Percentiles rank a stretch among this genome's conserved stretches.
Evolutionary conservation across 23 red algal genomes (phyloP).

Genomic region (Gracilaria gracilis): DNA sequence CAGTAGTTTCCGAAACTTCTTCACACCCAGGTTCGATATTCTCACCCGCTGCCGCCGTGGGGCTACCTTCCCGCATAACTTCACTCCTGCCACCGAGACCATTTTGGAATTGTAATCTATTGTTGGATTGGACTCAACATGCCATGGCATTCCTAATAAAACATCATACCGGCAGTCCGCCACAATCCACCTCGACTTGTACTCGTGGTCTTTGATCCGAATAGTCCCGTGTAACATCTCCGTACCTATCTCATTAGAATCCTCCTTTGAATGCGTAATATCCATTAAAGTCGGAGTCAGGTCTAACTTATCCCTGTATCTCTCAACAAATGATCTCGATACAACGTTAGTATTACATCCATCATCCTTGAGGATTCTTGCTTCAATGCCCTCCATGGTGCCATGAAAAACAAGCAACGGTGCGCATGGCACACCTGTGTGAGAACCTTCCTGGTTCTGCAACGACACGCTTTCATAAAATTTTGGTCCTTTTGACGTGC

Average conservation of each 20-base stretch:
- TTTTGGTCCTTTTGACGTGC: background rate
- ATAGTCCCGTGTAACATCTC: background rate
- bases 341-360: slow-evolving; percentile 44
- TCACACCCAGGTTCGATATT: too few relatives aligned
- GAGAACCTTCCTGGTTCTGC: background rate
- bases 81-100: background rate
- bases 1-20: background rate
- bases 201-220: background rate
- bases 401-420: background rate
- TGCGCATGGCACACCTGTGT: background rate
- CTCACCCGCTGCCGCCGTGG: too few relatives aligned
- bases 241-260: background rate
- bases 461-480: background rate
- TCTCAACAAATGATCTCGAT: background rate
- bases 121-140: background rate
- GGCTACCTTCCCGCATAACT: background rate
- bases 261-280: slow-evolving; percentile 15
- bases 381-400: background rate
- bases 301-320: background rate
- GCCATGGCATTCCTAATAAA: slow-evolving; percentile 30
- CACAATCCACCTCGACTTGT: background rate
- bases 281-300: background rate
- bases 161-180: slow-evolving; percentile 36
- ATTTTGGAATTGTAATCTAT: background rate
- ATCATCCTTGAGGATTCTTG: slow-evolving; percentile 7